A percentile compares a stretch with the other conserved stretches of the same genome.
These are phyloP conservation scores for Boletales sp. DNA, from an alignment of 768 basidiomycete genomes.

Conservation along the genomic window DNA sequence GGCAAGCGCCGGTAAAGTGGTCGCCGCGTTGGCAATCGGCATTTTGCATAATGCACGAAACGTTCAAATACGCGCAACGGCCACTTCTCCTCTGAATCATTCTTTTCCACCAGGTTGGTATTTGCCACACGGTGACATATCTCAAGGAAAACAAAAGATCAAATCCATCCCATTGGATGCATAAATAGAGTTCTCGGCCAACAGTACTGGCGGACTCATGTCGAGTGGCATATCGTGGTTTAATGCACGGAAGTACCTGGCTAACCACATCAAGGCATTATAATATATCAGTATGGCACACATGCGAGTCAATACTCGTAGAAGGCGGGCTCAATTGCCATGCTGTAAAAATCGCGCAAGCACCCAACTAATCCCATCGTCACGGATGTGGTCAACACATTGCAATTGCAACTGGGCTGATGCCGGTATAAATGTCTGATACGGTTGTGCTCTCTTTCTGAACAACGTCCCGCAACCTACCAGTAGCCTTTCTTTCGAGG, in stretches of 20 bases:
- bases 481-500: neutral
- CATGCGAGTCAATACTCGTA: constrained; percentile 6
- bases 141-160: too few relatives aligned
- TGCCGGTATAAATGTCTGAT: constrained; percentile 18
- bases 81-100: too few relatives aligned
- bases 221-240: neutral
- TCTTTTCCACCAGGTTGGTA: too few relatives aligned
- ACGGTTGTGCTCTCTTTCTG: neutral
- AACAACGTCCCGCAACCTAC: constrained; percentile 1
- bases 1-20: constrained; percentile 2
- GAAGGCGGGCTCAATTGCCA: constrained; percentile 15
- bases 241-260: neutral
- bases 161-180: too few relatives aligned
- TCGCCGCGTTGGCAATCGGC: constrained; percentile 6
- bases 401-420: neutral
- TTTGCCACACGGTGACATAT: too few relatives aligned
- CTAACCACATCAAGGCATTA: constrained; percentile 6
- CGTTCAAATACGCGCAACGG: too few relatives aligned
- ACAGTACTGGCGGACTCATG: neutral
- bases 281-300: constrained; percentile 9
- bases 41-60: too few relatives aligned
- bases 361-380: neutral
- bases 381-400: neutral
- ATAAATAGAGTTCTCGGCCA: too few relatives aligned
- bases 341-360: constrained; percentile 18